A percentile compares a stretch with the other conserved stretches of the same genome.
phyloP scores from a whole-genome alignment of 495 filamentous ascomycete species.

The Xylaria grammica region DNA sequence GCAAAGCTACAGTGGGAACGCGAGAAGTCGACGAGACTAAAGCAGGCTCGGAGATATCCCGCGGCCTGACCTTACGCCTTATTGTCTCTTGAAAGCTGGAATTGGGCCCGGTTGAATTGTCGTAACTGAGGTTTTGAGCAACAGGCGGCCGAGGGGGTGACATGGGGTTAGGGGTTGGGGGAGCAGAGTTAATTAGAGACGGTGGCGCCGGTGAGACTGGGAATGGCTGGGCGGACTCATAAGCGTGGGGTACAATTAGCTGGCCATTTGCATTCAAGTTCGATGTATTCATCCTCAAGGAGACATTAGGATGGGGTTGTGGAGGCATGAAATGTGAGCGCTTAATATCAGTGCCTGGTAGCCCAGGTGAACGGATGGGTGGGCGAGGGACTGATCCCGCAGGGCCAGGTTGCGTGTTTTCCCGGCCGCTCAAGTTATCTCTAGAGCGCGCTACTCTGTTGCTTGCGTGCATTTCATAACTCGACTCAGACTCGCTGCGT shows the following conservation, averaged over 20 bases:
- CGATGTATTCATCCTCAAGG: constrained; percentile 33
- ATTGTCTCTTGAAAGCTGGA: constrained; percentile 36
- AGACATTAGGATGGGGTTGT: constrained; percentile 50
- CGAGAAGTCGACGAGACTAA: constrained; percentile 80
- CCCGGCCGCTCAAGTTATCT: constrained; percentile 44
- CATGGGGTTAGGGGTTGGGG: constrained; percentile 53
- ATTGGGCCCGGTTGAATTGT: constrained; percentile 31
- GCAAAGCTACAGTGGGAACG: constrained; percentile 68
- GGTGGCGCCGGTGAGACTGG: constrained; percentile 52
- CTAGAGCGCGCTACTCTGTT: constrained; percentile 48
- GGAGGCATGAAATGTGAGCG: constrained; percentile 52
- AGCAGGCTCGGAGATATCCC: constrained; percentile 81
- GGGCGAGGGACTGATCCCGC: constrained; percentile 33
- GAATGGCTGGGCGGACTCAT: constrained; percentile 47
- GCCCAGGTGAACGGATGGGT: constrained; percentile 49
- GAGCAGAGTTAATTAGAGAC: constrained; percentile 62
- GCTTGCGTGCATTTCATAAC: constrained; percentile 56
- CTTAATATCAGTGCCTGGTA: constrained; percentile 50
- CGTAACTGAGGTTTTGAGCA: constrained; percentile 33
- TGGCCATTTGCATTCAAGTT: constrained; percentile 34
- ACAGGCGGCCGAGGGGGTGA: constrained; percentile 41
- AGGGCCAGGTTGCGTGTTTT: constrained; percentile 35
- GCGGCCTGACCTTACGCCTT: constrained; percentile 74
- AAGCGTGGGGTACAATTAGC: constrained; percentile 38
- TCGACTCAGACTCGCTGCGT: constrained; percentile 66